Evolutionary conservation across 2,329 filamentous ascomycete species (phyloP).

Genomic region (Aspergillus candidus): DNA sequence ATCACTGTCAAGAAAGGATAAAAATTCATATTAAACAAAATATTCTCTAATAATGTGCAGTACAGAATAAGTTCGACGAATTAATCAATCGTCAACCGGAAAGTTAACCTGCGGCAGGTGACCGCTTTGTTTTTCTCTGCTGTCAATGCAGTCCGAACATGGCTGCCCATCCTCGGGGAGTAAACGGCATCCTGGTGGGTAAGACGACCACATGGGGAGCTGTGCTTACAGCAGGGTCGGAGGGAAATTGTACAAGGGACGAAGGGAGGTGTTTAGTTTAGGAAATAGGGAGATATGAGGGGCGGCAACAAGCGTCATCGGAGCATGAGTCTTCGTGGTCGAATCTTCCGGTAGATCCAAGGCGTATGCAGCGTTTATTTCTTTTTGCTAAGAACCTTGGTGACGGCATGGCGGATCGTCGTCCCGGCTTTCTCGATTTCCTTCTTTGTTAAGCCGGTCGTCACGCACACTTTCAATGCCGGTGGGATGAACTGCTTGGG

Average conservation of each 20-base stretch:
- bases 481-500: conserved; percentile 67
- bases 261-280: conserved; percentile 6
- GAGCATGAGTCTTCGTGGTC: conserved; percentile 20
- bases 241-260: conserved; percentile 16
- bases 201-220: conserved; percentile 1
- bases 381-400: conserved; percentile 70
- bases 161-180: no score
- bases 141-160: neutral
- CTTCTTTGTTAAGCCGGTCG: conserved; percentile 80
- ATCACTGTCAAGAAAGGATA: neutral
- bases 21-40: conserved; percentile 11
- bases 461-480: conserved; percentile 86
- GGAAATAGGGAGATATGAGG: conserved; percentile 17
- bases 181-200: no score
- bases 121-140: neutral
- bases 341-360: conserved; percentile 6
- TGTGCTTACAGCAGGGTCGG: conserved; percentile 13
- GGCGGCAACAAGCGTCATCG: conserved; percentile 12
- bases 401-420: conserved; percentile 83
- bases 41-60: conserved; percentile 13
- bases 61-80: no score
- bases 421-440: conserved; percentile 92
- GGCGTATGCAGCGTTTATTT: conserved; percentile 29
- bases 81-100: no score
- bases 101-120: no score